A percentile compares a stretch with the other conserved stretches of the same genome.
These are phyloP conservation scores for Crucihimalaya himalaica DNA, from an alignment of 345 rosid genomes.

Conservation along the genomic window DNA sequence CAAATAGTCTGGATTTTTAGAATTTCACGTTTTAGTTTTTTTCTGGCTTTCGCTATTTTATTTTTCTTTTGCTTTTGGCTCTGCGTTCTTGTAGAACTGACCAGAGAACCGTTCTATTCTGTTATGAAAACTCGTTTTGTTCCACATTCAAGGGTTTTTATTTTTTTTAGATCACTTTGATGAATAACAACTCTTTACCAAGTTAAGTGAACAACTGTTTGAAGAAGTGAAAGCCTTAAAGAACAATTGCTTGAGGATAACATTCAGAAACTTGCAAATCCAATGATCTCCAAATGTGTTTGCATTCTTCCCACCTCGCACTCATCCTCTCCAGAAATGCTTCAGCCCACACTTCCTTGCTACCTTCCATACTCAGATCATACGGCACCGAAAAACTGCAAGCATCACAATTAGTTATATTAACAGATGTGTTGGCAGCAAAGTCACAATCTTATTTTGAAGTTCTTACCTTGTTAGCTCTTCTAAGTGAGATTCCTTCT, in stretches of 20 bases:
- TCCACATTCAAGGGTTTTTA: neutral
- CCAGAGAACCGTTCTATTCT: constrained; percentile 5
- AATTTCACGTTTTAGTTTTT: neutral
- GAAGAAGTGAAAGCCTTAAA: constrained; percentile 35
- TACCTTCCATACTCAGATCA: constrained; percentile 84
- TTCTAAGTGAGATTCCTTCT: constrained; percentile 47
- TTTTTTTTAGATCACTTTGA: neutral
- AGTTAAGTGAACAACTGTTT: neutral
- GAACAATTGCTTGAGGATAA: constrained; percentile 82
- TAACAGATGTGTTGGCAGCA: neutral
- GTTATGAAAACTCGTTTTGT: constrained; percentile 7
- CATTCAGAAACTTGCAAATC: constrained; percentile 78
- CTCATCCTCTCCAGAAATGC: constrained; percentile 54
- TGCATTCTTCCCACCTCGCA: constrained; percentile 64
- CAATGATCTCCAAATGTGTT: constrained; percentile 62
- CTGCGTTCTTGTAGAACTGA: neutral
- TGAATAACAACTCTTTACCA: constrained; percentile 3
- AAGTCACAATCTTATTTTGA: constrained; percentile 1
- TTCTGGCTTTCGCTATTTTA: neutral
- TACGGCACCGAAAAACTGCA: constrained; percentile 88
- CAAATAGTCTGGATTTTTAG: neutral
- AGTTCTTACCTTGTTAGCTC: constrained; percentile 72
- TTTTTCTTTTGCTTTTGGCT: neutral
- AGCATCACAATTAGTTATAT: constrained; percentile 1
- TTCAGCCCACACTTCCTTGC: constrained; percentile 77